phyloP scores from a whole-genome alignment of 2,329 filamentous ascomycete species.

The Ophiostoma sp. region DNA sequence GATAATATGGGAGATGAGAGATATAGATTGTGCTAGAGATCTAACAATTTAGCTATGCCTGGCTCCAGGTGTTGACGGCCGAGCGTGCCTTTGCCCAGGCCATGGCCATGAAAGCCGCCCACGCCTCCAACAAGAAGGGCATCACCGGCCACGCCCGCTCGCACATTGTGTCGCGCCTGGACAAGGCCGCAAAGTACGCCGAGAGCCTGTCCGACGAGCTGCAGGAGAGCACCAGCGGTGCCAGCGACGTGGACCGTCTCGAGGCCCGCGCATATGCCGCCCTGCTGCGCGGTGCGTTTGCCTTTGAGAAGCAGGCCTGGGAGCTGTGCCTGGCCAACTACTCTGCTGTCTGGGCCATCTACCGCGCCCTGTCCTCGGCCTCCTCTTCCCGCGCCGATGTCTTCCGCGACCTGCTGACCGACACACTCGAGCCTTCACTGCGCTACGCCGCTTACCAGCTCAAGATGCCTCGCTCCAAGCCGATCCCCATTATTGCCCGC shows the following conservation, averaged over 20 bases:
- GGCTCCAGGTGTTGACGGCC: conserved; percentile 75
- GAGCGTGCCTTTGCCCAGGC: conserved; percentile 94
- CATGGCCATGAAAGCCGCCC: conserved; percentile 84
- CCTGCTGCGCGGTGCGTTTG: conserved; percentile 67
- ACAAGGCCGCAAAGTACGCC: conserved; percentile 70
- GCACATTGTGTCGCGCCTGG: conserved; percentile 82
- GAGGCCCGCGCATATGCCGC: conserved; percentile 82
- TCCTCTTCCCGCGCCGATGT: conserved; percentile 61
- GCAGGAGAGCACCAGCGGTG: conserved; percentile 59
- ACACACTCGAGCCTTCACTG: conserved; percentile 87
- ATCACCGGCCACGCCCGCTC: conserved; percentile 74
- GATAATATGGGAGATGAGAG: neutral
- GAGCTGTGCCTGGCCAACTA: conserved; percentile 69
- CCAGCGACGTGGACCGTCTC: conserved; percentile 65
- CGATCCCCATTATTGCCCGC: conserved; percentile 71
- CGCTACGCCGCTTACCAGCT: conserved; percentile 91
- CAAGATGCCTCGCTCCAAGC: conserved; percentile 77
- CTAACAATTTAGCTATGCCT: conserved; percentile 55
- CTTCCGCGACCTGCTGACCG: conserved; percentile 78
- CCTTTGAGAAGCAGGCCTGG: conserved; percentile 88
- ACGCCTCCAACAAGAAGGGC: conserved; percentile 72
- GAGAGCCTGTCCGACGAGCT: conserved; percentile 63
- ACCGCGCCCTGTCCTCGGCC: conserved; percentile 64
- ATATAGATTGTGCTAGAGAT: neutral
- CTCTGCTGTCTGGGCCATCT: conserved; percentile 73